Conservation (phyloP, 306 rosid species). For the Spatholobus suberectus region DNA sequence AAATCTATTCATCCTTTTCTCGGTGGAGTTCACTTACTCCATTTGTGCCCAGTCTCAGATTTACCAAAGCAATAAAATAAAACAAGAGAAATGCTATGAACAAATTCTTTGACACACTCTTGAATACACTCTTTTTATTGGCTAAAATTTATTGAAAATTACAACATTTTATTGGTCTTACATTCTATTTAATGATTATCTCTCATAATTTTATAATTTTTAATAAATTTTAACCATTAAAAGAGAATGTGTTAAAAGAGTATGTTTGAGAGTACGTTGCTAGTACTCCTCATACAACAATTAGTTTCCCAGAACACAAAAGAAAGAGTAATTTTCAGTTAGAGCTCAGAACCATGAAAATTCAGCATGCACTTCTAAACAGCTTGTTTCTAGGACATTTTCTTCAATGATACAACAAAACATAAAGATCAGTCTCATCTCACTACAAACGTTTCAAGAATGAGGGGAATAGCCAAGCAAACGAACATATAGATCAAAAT, state of each 20-base stretch:
- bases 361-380: not conserved
- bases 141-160: no score
- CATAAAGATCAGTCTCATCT: not conserved
- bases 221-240: no score
- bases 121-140: no score
- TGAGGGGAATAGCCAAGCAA: not conserved
- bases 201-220: no score
- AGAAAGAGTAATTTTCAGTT: not conserved
- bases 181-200: no score
- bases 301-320: not conserved
- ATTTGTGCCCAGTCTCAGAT: not conserved
- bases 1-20: not conserved
- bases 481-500: not conserved
- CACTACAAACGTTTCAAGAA: slow-evolving; percentile 16
- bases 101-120: no score
- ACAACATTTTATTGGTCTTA: no score
- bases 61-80: not conserved
- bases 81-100: no score
- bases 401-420: not conserved
- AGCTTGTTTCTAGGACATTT: not conserved
- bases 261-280: no score
- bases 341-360: not conserved
- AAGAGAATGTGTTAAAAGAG: no score
- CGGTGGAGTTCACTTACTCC: not conserved
- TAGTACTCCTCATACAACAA: no score